Evolutionary conservation across 2,329 filamentous ascomycete species (phyloP).

Genomic region (Xenoacremonium recifei): DNA sequence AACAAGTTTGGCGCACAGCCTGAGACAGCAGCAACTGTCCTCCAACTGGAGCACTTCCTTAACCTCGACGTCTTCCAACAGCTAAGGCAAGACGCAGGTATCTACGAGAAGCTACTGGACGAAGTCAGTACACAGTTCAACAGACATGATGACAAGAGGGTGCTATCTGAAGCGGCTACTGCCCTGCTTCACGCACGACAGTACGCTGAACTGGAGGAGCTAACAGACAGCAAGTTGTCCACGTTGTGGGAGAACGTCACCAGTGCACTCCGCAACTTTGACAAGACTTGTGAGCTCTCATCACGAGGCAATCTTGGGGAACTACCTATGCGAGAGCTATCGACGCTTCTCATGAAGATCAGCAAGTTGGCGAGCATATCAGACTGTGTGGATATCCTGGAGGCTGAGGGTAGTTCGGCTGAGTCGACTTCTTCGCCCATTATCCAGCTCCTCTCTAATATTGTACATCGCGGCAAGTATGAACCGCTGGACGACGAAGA

Average conservation of each 20-base stretch:
- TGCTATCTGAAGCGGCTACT: slow-evolving; percentile 78
- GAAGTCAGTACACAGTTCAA: slow-evolving; percentile 94
- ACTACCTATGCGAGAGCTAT: slow-evolving; percentile 65
- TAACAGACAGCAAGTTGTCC: slow-evolving; percentile 76
- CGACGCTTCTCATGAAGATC: slow-evolving; percentile 74
- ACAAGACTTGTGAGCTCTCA: slow-evolving; percentile 69
- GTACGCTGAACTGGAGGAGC: slow-evolving; percentile 85
- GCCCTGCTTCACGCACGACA: slow-evolving; percentile 82
- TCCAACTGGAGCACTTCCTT: slow-evolving; percentile 82
- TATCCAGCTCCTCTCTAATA: slow-evolving; percentile 68
- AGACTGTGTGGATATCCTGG: slow-evolving; percentile 73
- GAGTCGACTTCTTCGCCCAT: slow-evolving; percentile 45
- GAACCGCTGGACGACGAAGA: slow-evolving; percentile 67
- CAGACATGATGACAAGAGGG: slow-evolving; percentile 82
- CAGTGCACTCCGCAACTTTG: slow-evolving; percentile 69
- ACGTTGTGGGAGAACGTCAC: slow-evolving; percentile 83
- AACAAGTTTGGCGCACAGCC: slow-evolving; percentile 93
- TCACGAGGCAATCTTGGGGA: slow-evolving; percentile 66
- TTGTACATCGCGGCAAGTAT: slow-evolving; percentile 72
- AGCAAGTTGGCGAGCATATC: slow-evolving; percentile 77
- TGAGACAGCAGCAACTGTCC: slow-evolving; percentile 78
- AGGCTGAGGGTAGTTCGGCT: slow-evolving; percentile 52
- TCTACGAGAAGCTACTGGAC: slow-evolving; percentile 78
- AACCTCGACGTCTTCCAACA: slow-evolving; percentile 87
- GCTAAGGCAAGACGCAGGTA: slow-evolving; percentile 79